Conservation (phyloP, 495 filamentous ascomycete genomes). For the Xylaria longipes region DNA sequence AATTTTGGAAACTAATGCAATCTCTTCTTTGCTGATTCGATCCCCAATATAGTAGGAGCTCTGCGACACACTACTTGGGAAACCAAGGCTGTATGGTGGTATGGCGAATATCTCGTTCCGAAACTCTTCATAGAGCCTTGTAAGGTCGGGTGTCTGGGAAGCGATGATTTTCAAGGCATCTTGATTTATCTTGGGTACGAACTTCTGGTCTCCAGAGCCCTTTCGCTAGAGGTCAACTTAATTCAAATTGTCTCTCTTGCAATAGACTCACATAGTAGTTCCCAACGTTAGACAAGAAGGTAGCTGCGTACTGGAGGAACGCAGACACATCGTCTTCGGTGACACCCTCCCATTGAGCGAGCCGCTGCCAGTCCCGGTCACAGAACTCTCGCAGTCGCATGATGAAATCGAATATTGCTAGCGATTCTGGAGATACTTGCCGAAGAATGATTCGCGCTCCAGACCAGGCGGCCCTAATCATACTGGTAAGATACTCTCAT, state of each 20-base stretch:
- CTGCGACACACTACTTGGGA: constrained; percentile 41
- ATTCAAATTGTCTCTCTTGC: not conserved
- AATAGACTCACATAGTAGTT: constrained; percentile 39
- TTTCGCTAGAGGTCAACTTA: constrained; percentile 22
- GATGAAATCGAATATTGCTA: constrained; percentile 48
- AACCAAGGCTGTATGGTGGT: constrained; percentile 32
- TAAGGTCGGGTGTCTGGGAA: constrained; percentile 13
- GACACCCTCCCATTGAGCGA: constrained; percentile 25
- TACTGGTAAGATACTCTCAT: not conserved
- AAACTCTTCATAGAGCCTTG: constrained; percentile 20
- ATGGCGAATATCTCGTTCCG: constrained; percentile 17
- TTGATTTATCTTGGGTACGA: constrained; percentile 30
- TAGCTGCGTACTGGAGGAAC: constrained; percentile 44
- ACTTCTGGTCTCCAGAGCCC: constrained; percentile 44
- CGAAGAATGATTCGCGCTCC: constrained; percentile 47
- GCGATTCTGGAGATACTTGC: constrained; percentile 50
- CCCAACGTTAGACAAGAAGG: constrained; percentile 46
- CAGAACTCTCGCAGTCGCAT: constrained; percentile 44
- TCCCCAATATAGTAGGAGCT: constrained; percentile 33
- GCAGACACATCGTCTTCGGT: constrained; percentile 29
- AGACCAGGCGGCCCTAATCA: constrained; percentile 44
- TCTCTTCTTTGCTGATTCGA: constrained; percentile 18
- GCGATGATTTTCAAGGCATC: not conserved
- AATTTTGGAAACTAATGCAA: constrained; percentile 23
- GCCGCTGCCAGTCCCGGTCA: constrained; percentile 43